Evolutionary conservation across 805 yeast species (phyloP).

Genomic region (Teunomyces pallodes): DNA sequence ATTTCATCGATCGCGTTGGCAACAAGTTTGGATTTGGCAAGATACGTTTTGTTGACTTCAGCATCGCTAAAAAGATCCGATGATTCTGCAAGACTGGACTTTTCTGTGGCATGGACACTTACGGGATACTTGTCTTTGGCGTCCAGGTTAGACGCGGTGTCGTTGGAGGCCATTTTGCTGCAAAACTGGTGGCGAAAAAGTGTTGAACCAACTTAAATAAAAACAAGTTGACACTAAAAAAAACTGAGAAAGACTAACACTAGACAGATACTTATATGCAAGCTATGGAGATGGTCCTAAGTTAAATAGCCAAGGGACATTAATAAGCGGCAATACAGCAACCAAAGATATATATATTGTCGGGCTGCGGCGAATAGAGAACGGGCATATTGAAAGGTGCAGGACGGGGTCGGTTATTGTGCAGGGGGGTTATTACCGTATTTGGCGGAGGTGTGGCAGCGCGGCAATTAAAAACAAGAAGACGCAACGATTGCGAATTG

Average conservation of each 20-base stretch:
- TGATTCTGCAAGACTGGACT: neutral
- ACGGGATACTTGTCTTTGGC: neutral
- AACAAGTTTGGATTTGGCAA: conserved; percentile 29
- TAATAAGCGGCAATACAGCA: too few relatives aligned
- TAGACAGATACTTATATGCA: too few relatives aligned
- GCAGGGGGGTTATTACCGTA: neutral
- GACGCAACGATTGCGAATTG: neutral
- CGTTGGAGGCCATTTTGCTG: neutral
- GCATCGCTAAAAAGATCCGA: conserved; percentile 7
- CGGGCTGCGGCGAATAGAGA: too few relatives aligned
- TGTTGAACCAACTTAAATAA: too few relatives aligned
- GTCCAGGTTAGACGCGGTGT: neutral
- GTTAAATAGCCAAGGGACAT: too few relatives aligned
- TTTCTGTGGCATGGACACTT: neutral
- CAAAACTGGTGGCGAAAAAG: too few relatives aligned
- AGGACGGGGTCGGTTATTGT: neutral
- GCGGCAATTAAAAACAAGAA: neutral
- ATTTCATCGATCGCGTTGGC: conserved; percentile 36
- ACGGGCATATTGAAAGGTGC: neutral
- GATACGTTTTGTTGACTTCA: conserved; percentile 10
- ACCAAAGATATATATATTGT: too few relatives aligned
- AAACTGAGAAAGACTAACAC: too few relatives aligned
- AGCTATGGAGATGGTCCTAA: too few relatives aligned
- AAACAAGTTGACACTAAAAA: too few relatives aligned
- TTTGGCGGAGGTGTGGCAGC: neutral